Percentiles rank a stretch among this genome's conserved stretches.
Conservation (phyloP, 2,329 filamentous ascomycete genomes). For the Gyromitra esculenta region DNA sequence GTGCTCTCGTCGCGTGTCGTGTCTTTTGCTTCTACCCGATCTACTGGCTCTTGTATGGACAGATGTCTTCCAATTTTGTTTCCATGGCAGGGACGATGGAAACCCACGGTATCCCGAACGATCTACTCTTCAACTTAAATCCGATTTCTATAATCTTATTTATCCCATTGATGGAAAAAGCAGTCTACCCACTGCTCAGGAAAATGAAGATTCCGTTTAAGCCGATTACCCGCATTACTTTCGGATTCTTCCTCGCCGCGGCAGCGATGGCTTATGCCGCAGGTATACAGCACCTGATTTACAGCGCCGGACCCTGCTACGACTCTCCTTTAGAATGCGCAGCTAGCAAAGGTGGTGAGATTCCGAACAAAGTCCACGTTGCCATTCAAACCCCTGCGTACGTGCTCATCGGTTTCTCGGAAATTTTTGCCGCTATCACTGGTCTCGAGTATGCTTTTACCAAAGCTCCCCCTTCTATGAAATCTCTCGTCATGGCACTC, state of each 20-base stretch:
- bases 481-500: constrained; percentile 69
- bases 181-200: constrained; percentile 69
- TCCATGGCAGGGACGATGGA: constrained; percentile 63
- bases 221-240: constrained; percentile 68
- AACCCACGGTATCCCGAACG: constrained; percentile 68
- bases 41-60: constrained; percentile 75
- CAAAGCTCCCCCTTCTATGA: constrained; percentile 76
- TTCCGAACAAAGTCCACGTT: constrained; percentile 65
- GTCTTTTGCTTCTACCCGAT: constrained; percentile 74
- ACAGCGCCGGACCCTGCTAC: constrained; percentile 67
- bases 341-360: constrained; percentile 59
- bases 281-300: constrained; percentile 69
- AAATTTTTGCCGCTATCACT: constrained; percentile 74
- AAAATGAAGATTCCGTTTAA: constrained; percentile 67
- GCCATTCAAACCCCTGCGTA: constrained; percentile 66
- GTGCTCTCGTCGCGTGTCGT: constrained; percentile 73
- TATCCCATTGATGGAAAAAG: constrained; percentile 65
- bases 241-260: constrained; percentile 67
- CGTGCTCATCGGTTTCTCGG: constrained; percentile 67
- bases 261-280: constrained; percentile 68
- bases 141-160: constrained; percentile 70
- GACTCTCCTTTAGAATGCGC: constrained; percentile 63
- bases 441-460: constrained; percentile 78
- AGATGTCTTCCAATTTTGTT: constrained; percentile 74
- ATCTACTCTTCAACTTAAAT: constrained; percentile 70